Percentiles rank a stretch among this genome's conserved stretches.
Evolutionary conservation across 192 early-diverging fungal genomes (phyloP).

Genomic region (Funneliformis geosporum): DNA sequence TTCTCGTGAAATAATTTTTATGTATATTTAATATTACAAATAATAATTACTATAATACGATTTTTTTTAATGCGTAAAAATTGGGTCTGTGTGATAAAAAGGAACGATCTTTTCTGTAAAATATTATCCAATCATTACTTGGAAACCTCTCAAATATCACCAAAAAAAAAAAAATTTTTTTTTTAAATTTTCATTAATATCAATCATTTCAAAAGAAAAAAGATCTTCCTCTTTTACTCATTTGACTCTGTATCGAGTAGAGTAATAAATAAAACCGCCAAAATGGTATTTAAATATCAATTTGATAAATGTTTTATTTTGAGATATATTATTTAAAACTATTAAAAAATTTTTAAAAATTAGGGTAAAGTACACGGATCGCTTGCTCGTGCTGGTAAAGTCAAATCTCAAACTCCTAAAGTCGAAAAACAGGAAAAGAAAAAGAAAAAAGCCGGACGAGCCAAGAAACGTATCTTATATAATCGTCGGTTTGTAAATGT

Average conservation of each 20-base stretch:
- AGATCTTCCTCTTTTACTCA: not conserved
- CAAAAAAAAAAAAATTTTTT: no score
- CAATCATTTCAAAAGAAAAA: no score
- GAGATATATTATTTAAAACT: not conserved
- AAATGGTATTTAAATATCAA: not conserved
- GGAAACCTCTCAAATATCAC: not conserved
- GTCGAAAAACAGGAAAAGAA: conserved; percentile 97
- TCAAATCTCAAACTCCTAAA: conserved; percentile 99
- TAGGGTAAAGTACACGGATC: conserved; percentile 99
- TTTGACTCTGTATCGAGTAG: not conserved
- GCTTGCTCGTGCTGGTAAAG: conserved; percentile 99
- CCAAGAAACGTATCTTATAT: conserved; percentile 96
- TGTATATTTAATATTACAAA: no score
- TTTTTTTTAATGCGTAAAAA: no score
- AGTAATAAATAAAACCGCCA: not conserved
- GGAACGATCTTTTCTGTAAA: no score
- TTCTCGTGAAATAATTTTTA: no score
- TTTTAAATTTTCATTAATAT: not conserved
- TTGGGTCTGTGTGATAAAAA: not conserved
- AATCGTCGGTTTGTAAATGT: conserved; percentile 98
- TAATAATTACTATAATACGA: no score
- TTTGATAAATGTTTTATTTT: not conserved
- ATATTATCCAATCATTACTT: not conserved
- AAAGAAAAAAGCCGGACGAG: conserved; percentile 91
- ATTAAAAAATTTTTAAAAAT: not conserved